Base-by-base conservation (phyloP, 2,329 filamentous ascomycete species). In the Aspergillus pseudonomiae region DNA sequence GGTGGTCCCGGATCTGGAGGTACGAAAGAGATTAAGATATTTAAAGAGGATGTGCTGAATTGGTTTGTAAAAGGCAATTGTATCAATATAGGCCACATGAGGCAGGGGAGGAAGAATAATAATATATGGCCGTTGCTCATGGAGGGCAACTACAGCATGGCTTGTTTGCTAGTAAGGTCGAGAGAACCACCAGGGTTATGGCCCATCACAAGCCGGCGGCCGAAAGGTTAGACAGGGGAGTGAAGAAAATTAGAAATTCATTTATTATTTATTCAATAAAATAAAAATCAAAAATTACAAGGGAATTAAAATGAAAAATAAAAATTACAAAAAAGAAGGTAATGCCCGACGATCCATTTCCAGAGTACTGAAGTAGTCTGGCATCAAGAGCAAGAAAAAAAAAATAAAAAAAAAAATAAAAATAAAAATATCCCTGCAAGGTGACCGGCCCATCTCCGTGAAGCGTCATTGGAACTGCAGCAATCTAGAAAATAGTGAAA, bases 141-240 rank as follows among this genome's bases (percentile, higher is more conserved):
- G 62, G 60, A 59, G 65, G 70, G 62, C 62, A 57, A 58, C 53
- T 63, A 65, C 62, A 64, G 63, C 63, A 64, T 21, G 41, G 60
- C 52, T 55, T 64, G 67, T 63, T 67, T 65, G 67, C 57, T 61
- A 62, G 58, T 56, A 66, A 53, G 34, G 34, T 53, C 12, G 48
- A 53, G 19, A 53, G 50, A 61, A 65, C 54, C 59, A 62, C 65
- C 64, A 64, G 61, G 60, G 62, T 67, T 63, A 62, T 64, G 62
- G 63, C 57, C 62, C 65, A 67, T 70, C 68, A 70, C 70, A 70
- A 70, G 68, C 67, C 66, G 62, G 63, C 57, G 64, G 67, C 64
- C 64, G 55, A 58, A 65, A 59, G 64, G 66, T 68, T 63, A 63
- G 63, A 65, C 62, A 67, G 63, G 68, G 67, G 61, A 62, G n/a